These are phyloP conservation scores for Colletotrichum siamense DNA, from an alignment of 2,329 filamentous ascomycete species.

Conservation along the genomic window DNA sequence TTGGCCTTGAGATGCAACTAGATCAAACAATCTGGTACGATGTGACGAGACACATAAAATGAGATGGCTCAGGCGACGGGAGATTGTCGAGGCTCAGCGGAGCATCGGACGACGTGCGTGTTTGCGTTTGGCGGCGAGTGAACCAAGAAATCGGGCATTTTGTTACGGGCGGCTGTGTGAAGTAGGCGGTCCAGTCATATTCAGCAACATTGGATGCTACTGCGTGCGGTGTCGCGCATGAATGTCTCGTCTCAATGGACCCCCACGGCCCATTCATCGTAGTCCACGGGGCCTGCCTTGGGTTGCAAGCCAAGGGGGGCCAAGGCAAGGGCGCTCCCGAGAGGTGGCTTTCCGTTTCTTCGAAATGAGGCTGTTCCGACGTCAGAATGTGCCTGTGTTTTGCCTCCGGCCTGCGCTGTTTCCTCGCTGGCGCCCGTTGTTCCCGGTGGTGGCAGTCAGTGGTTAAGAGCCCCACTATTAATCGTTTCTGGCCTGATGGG, in stretches of 20 bases:
- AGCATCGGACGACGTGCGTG: background rate
- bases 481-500: constrained; percentile 1
- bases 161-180: accelerated
- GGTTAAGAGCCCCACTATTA: background rate
- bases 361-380: constrained; percentile 10
- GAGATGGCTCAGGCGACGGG: background rate
- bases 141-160: background rate
- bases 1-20: background rate
- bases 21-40: background rate
- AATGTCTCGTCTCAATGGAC: background rate
- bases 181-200: background rate
- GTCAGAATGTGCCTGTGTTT: background rate
- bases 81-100: background rate
- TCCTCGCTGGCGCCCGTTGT: background rate
- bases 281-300: background rate
- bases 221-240: background rate
- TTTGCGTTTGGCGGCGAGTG: background rate
- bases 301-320: background rate
- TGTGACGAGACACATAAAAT: background rate
- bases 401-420: background rate
- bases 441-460: background rate
- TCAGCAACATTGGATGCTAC: background rate
- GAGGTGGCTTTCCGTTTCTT: background rate
- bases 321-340: background rate
- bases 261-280: background rate